Evolutionary conservation across 192 early-diverging fungal genomes (phyloP).

Genomic region (Coemansia aciculifera): DNA sequence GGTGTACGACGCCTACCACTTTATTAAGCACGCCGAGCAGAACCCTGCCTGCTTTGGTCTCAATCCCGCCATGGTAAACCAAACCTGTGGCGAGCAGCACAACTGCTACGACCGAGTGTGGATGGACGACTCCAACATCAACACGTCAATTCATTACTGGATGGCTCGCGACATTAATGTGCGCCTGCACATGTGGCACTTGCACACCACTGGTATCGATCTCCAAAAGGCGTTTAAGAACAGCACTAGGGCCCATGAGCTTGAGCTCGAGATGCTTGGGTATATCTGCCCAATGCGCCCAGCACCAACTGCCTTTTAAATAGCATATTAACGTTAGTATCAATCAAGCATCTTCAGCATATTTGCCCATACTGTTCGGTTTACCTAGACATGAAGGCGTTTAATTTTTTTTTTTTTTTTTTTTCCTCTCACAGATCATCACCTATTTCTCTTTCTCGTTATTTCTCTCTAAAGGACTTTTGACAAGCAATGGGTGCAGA

Average conservation of each 20-base stretch:
- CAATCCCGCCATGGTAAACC: conserved; percentile 21
- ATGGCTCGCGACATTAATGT: conserved; percentile 48
- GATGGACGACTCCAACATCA: conserved; percentile 49
- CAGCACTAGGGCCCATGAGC: conserved; percentile 32
- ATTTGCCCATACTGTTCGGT: not conserved
- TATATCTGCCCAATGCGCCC: conserved; percentile 47
- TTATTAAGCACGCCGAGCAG: conserved; percentile 48
- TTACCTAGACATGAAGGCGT: not conserved
- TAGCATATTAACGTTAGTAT: not conserved
- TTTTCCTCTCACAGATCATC: not conserved
- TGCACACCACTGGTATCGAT: conserved; percentile 23
- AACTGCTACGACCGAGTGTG: conserved; percentile 49
- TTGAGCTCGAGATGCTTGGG: conserved; percentile 51
- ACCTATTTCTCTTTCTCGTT: not conserved
- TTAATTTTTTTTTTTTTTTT: conserved; percentile 1
- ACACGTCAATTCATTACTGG: conserved; percentile 50
- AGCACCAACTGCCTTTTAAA: conserved; percentile 30
- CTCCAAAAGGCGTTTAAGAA: conserved; percentile 29
- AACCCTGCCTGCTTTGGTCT: conserved; percentile 44
- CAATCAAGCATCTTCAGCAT: not conserved
- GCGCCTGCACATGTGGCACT: conserved; percentile 49
- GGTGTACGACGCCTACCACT: conserved; percentile 52
- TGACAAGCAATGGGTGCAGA: conserved; percentile 38
- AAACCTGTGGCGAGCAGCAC: conserved; percentile 42
- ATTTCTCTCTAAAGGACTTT: not conserved